These are phyloP conservation scores for Leccinum aurantiacum DNA, from an alignment of 768 basidiomycete genomes.

Conservation along the genomic window DNA sequence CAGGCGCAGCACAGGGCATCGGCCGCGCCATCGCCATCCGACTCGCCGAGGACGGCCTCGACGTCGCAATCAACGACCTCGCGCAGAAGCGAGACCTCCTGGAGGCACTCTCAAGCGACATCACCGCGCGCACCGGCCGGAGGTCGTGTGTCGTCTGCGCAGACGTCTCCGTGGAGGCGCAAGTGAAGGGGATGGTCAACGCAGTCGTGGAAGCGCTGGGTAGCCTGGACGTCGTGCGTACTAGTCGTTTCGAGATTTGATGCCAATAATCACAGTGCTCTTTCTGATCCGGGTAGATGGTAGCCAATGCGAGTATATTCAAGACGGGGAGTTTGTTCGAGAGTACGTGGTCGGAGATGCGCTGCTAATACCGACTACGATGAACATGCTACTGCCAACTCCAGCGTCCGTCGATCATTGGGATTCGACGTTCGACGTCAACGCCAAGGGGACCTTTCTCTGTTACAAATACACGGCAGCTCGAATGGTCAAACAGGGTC, in stretches of 20 bases:
- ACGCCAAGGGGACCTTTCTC: slow-evolving; percentile 36
- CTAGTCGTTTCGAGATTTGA: background rate
- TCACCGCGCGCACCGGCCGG: background rate
- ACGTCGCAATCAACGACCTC: no score
- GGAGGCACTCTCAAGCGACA: background rate
- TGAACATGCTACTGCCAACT: background rate
- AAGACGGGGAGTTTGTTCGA: background rate
- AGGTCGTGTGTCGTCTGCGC: background rate
- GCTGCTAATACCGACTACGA: background rate
- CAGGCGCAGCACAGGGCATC: no score
- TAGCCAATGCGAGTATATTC: background rate
- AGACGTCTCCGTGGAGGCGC: background rate
- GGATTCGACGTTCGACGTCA: slow-evolving; percentile 33
- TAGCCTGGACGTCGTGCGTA: background rate
- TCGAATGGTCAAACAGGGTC: slow-evolving; percentile 41
- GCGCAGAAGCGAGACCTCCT: no score
- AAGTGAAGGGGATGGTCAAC: background rate
- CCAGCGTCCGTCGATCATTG: slow-evolving; percentile 32
- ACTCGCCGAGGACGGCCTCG: no score
- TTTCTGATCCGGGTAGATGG: background rate
- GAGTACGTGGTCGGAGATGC: background rate
- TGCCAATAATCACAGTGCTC: background rate
- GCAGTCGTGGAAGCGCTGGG: background rate
- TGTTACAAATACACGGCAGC: slow-evolving; percentile 39
- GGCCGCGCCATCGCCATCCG: no score